Evolutionary conservation across 2,329 filamentous ascomycete genomes (phyloP).

Genomic region (Sporothrix mexicana): DNA sequence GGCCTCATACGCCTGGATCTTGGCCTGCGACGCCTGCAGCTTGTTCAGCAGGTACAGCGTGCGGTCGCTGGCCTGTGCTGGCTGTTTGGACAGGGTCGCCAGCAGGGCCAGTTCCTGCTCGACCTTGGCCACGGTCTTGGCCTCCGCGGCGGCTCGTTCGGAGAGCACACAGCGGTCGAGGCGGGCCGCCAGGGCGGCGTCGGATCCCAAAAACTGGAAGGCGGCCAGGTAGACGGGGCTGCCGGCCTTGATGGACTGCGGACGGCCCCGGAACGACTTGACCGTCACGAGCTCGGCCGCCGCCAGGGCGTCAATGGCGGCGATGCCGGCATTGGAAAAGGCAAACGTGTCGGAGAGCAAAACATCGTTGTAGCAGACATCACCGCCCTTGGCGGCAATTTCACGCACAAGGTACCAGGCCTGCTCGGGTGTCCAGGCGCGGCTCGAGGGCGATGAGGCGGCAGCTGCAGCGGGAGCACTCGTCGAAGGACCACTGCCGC

Average conservation of each 20-base stretch:
- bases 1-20: conserved; percentile 74
- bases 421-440: conserved; percentile 79
- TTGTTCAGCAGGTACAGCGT: conserved; percentile 76
- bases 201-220: conserved; percentile 73
- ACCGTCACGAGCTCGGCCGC: conserved; percentile 86
- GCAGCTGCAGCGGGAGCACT: not conserved
- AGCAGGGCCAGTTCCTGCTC: conserved; percentile 77
- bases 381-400: conserved; percentile 64
- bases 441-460: conserved; percentile 33
- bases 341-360: conserved; percentile 78
- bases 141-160: conserved; percentile 74
- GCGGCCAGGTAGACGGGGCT: conserved; percentile 87
- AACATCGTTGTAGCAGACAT: conserved; percentile 83
- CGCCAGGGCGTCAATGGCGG: conserved; percentile 78
- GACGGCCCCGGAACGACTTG: conserved; percentile 73
- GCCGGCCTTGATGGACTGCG: conserved; percentile 76
- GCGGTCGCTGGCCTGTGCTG: conserved; percentile 68
- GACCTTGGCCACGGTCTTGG: conserved; percentile 74
- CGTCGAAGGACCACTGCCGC: conserved; percentile 33
- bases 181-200: conserved; percentile 73
- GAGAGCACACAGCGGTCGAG: conserved; percentile 74
- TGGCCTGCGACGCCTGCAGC: conserved; percentile 73
- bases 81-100: conserved; percentile 72
- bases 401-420: conserved; percentile 87
- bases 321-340: conserved; percentile 69